phyloP scores from a whole-genome alignment of 495 filamentous ascomycete genomes.

The Penicillium goetzii region DNA sequence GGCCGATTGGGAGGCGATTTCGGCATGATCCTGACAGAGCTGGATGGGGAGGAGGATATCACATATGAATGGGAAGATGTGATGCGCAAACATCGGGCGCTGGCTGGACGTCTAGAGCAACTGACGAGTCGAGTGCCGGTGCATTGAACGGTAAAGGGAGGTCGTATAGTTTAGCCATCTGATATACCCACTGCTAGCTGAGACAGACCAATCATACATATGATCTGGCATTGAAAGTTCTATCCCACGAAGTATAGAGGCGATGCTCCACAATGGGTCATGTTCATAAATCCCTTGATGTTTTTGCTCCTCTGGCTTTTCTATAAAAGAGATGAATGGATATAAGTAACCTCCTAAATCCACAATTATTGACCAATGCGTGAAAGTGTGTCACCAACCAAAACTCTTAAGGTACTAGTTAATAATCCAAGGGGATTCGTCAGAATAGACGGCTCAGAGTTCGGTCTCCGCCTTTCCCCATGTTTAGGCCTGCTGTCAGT shows the following conservation, averaged over 20 bases:
- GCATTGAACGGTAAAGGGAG: slow-evolving; percentile 14
- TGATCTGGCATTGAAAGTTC: background rate
- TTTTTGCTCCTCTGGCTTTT: background rate
- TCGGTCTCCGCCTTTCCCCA: slow-evolving; percentile 28
- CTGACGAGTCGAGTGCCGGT: slow-evolving; percentile 54
- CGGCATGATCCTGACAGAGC: slow-evolving; percentile 77
- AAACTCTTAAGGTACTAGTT: no score
- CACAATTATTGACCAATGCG: background rate
- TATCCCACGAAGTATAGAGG: background rate
- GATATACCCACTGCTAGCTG: background rate
- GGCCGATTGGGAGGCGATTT: slow-evolving; percentile 93
- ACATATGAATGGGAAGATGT: slow-evolving; percentile 84
- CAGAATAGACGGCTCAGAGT: background rate
- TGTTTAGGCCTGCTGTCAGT: slow-evolving; percentile 15
- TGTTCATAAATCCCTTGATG: background rate
- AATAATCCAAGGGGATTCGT: no score
- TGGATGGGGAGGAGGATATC: slow-evolving; percentile 60
- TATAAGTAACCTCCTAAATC: background rate
- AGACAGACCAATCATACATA: background rate
- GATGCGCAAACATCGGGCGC: slow-evolving; percentile 82
- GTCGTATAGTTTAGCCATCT: background rate
- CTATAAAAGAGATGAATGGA: background rate
- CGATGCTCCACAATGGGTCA: background rate
- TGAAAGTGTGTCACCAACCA: background rate
- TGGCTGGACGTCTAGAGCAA: slow-evolving; percentile 85